Evolutionary conservation across 2,329 filamentous ascomycete species (phyloP).

Genomic region (Aspergillus candidus): DNA sequence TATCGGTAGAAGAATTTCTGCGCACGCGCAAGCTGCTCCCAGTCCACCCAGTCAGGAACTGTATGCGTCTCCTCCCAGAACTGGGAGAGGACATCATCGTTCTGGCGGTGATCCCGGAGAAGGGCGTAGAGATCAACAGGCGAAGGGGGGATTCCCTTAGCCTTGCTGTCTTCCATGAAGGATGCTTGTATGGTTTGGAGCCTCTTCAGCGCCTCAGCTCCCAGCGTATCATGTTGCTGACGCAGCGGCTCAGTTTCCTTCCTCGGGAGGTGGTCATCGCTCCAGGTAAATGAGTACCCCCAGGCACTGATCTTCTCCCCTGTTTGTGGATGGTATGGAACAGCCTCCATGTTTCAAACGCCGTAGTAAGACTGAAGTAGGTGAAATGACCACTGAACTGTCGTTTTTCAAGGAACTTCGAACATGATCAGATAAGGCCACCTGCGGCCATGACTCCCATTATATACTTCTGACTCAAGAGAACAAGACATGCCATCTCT

Average conservation of each 20-base stretch:
- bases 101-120: conserved; percentile 50
- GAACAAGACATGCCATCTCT: too few relatives aligned
- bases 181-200: conserved; percentile 9
- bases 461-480: too few relatives aligned
- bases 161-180: conserved; percentile 7
- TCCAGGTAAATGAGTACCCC: conserved; percentile 16
- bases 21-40: conserved; percentile 64
- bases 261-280: conserved; percentile 8
- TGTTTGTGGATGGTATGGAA: background rate
- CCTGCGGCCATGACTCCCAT: too few relatives aligned
- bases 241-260: conserved; percentile 10
- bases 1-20: conserved; percentile 72
- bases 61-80: conserved; percentile 62
- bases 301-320: conserved; percentile 11
- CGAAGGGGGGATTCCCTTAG: conserved; percentile 1
- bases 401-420: too few relatives aligned
- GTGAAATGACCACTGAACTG: too few relatives aligned
- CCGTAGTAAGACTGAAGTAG: too few relatives aligned
- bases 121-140: conserved; percentile 54
- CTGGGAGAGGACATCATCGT: conserved; percentile 48
- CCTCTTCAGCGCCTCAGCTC: conserved; percentile 8
- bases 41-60: conserved; percentile 67
- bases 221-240: conserved; percentile 13
- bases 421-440: too few relatives aligned
- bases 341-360: background rate